Conservation (phyloP, 345 rosid genomes). For the Noccaea caerulescens region DNA sequence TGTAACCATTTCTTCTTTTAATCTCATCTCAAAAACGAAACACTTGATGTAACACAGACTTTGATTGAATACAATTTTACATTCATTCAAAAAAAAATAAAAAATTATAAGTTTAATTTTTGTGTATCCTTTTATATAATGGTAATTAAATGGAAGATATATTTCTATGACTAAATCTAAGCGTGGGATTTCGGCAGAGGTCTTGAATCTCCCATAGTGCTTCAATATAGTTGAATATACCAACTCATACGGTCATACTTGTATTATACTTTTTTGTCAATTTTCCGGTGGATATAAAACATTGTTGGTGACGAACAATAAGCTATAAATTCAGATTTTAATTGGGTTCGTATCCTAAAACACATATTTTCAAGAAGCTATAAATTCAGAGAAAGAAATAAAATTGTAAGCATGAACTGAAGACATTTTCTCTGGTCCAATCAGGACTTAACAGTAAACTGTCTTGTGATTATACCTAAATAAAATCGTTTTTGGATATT, state of each 20-base stretch:
- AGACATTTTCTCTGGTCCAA: constrained; percentile 1
- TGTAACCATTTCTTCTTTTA: too few relatives aligned
- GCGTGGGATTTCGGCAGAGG: constrained; percentile 34
- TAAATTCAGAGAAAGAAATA: not conserved
- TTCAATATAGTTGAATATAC: constrained; percentile 37
- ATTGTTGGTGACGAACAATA: constrained; percentile 14
- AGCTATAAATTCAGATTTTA: not conserved
- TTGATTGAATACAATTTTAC: too few relatives aligned
- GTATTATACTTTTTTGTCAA: not conserved
- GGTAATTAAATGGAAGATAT: constrained; percentile 8
- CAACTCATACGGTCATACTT: constrained; percentile 33
- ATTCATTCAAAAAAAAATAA: too few relatives aligned
- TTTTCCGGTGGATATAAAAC: constrained; percentile 1
- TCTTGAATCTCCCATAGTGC: constrained; percentile 42
- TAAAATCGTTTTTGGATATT: not conserved
- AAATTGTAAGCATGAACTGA: not conserved
- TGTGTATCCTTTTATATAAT: constrained; percentile 11
- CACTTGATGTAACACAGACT: too few relatives aligned
- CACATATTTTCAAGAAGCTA: not conserved
- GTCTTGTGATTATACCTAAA: not conserved
- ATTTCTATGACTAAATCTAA: constrained; percentile 29
- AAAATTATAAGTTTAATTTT: not conserved
- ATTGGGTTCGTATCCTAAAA: not conserved
- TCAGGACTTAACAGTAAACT: not conserved
- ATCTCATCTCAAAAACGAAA: too few relatives aligned